Evolutionary conservation across 2,329 filamentous ascomycete genomes (phyloP).

Genomic region (Aspergillus puulaauensis): DNA sequence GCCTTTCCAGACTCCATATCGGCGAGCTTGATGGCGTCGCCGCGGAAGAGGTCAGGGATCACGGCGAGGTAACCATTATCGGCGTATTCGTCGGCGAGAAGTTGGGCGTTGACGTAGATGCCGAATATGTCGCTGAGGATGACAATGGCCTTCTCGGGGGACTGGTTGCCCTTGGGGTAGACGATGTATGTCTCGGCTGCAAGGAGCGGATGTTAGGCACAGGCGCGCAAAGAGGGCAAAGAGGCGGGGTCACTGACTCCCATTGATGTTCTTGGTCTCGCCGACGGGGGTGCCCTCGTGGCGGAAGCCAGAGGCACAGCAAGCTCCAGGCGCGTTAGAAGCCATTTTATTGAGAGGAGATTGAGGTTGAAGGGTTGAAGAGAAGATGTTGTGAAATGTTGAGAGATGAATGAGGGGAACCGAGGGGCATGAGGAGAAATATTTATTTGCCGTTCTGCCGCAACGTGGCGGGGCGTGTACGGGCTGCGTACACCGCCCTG

Average conservation of each 20-base stretch:
- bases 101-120: constrained; percentile 58
- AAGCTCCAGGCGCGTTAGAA: constrained; percentile 50
- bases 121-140: constrained; percentile 61
- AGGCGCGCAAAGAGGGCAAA: too few species aligned
- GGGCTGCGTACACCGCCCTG: too few species aligned
- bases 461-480: too few species aligned
- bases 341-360: constrained; percentile 42
- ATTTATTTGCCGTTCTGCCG: too few species aligned
- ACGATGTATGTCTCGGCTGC: constrained; percentile 57
- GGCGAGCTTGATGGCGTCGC: constrained; percentile 60
- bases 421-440: too few species aligned
- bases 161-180: constrained; percentile 53
- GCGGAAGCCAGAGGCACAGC: constrained; percentile 51
- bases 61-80: constrained; percentile 69
- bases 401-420: not conserved
- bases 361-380: not conserved
- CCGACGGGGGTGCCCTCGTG: constrained; percentile 52
- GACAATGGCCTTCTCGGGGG: constrained; percentile 54
- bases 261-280: constrained; percentile 47
- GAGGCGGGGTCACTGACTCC: constrained; percentile 34
- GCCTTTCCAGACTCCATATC: constrained; percentile 47
- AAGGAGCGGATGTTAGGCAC: not conserved
- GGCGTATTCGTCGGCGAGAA: constrained; percentile 74
- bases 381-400: not conserved
- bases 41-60: constrained; percentile 70